These are phyloP conservation scores for Botrytis squamosa DNA, from an alignment of 2,329 filamentous ascomycete species.

Conservation along the genomic window DNA sequence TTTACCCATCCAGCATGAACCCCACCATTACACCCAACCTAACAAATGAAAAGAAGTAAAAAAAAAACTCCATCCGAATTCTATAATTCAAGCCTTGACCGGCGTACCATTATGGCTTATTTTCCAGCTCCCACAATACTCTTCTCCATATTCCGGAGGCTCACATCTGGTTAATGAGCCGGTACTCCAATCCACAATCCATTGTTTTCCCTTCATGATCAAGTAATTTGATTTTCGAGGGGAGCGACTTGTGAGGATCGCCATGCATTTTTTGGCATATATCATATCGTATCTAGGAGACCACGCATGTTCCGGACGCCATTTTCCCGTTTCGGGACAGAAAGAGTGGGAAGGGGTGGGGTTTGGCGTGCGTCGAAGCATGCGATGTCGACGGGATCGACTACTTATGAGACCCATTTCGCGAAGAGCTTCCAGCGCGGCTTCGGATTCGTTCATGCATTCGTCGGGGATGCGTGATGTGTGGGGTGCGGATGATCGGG, in stretches of 20 bases:
- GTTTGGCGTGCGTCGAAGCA: constrained; percentile 5
- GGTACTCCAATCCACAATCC: constrained; percentile 59
- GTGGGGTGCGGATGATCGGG: not conserved
- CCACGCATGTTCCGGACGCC: constrained; percentile 56
- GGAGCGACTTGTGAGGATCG: constrained; percentile 55
- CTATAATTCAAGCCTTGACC: constrained; percentile 2
- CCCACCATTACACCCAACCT: not conserved
- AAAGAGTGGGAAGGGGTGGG: constrained; percentile 26
- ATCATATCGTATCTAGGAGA: constrained; percentile 56
- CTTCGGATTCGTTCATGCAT: not conserved
- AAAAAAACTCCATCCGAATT: constrained; percentile 6
- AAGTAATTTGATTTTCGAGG: constrained; percentile 59
- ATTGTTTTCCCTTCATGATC: constrained; percentile 56
- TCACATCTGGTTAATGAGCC: constrained; percentile 54
- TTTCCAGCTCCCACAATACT: constrained; percentile 19
- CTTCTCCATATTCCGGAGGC: constrained; percentile 54
- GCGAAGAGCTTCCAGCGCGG: not conserved
- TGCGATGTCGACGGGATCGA: not conserved
- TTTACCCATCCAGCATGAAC: not conserved
- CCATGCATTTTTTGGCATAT: constrained; percentile 60
- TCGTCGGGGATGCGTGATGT: not conserved
- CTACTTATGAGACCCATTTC: constrained; percentile 14
- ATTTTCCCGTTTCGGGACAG: constrained; percentile 47
- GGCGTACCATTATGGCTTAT: constrained; percentile 7
- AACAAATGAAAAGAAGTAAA: not conserved